Base-by-base conservation (phyloP, 2,329 filamentous ascomycete genomes). In the Phoma sp. region DNA sequence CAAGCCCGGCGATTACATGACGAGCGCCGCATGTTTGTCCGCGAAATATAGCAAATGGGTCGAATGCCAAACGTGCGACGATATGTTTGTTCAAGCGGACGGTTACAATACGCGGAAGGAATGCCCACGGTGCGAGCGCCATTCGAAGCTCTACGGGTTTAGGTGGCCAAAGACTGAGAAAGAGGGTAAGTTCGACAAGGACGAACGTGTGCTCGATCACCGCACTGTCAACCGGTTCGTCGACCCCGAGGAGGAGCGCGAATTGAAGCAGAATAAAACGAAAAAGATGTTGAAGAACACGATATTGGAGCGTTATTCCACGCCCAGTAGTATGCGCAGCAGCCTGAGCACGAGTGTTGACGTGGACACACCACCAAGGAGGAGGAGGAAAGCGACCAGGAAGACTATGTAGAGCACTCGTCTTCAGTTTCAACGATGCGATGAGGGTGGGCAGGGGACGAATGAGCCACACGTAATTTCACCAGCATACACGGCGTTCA, bases 81-180 rank as follows among this genome's bases (percentile, higher is more conserved):
- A 83, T 1, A 86, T 88, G 55, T 99, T 98, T 70, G 89, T 98
- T 5, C 93, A 98, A 73, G 83, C 86, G 36, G 89, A 98, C 60
- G 91, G 91, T 0, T 97, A 96, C 72, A 88, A 65, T 61, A 97
- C 93, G 1, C 86, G 89, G 47, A 87, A 89, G 43, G 89, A 91
- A 13, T 99, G 95, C 72, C 93, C 91, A 4, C 86, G 95, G 6
- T 99, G 95, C 74, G 95, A 99, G 77, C 86, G 95, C 0, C 95
- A 99, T 70, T 96, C 90, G 13, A 98, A 96, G 78, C 79, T 99
- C 0, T 99, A 98, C 71, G 96, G 96, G 0, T 97, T 90, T 69
- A 82, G 89, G 52, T 99, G 95, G 95, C 95, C 95, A 5, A 97
- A 99, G 79, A 98, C 95, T 0, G 89, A 96, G 55, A 89, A 83